These are phyloP conservation scores for Flaveria brownii DNA, from an alignment of 129 eudicot species.

Conservation along the genomic window DNA sequence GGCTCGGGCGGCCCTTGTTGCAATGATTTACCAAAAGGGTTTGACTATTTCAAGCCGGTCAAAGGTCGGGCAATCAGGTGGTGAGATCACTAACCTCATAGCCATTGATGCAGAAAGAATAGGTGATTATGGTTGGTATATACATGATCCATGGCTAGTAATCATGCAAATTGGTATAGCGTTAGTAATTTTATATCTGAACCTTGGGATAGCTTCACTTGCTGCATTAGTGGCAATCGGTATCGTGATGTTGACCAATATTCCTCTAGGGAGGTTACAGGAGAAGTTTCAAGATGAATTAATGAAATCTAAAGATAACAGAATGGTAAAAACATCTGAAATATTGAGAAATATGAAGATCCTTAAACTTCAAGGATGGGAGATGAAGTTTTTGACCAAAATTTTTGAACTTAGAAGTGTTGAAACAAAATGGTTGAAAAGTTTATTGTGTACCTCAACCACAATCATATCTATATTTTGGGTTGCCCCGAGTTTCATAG, in stretches of 20 bases:
- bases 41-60: slow-evolving; percentile 67
- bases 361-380: slow-evolving; percentile 95
- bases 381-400: slow-evolving; percentile 76
- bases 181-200: slow-evolving; percentile 52
- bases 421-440: slow-evolving; percentile 71
- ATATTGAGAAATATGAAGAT: slow-evolving; percentile 78
- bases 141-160: slow-evolving; percentile 83
- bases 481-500: slow-evolving; percentile 79
- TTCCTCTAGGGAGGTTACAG: slow-evolving; percentile 59
- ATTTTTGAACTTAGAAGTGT: slow-evolving; percentile 48
- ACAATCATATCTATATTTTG: slow-evolving; percentile 55
- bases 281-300: slow-evolving; percentile 65
- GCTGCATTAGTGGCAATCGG: slow-evolving; percentile 61
- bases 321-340: slow-evolving; percentile 85
- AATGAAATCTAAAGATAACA: slow-evolving; percentile 75
- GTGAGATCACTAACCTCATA: slow-evolving; percentile 80
- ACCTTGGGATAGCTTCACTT: slow-evolving; percentile 75
- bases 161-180: slow-evolving; percentile 71
- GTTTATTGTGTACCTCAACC: slow-evolving; percentile 49
- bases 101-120: slow-evolving; percentile 84
- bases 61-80: slow-evolving; percentile 56
- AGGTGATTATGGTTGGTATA: slow-evolving; percentile 63
- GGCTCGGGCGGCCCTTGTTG: slow-evolving; percentile 73
- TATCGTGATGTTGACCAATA: slow-evolving; percentile 68
- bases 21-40: slow-evolving; percentile 73